These are phyloP conservation scores for Castanea mollissima DNA, from an alignment of 306 rosid genomes.

Conservation along the genomic window DNA sequence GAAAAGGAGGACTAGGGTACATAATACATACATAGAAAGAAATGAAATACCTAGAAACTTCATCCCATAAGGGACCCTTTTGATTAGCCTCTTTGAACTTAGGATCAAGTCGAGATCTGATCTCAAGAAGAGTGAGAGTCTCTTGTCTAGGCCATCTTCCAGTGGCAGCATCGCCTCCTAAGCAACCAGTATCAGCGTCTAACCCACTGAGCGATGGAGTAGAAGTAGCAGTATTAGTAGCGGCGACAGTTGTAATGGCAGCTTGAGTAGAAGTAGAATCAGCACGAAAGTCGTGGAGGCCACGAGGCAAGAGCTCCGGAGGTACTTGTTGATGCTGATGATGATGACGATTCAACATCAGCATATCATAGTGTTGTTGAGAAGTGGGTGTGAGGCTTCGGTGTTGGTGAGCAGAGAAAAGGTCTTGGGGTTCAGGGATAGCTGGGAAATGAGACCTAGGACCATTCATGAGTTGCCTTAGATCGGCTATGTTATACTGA, in stretches of 20 bases:
- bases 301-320: slow-evolving; percentile 42
- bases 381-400: slow-evolving; percentile 30
- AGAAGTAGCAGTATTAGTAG: slow-evolving; percentile 33
- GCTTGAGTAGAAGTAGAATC: slow-evolving; percentile 34
- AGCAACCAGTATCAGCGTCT: slow-evolving; percentile 51
- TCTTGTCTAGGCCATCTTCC: slow-evolving; percentile 97
- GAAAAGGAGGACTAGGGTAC: background rate
- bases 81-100: slow-evolving; percentile 96
- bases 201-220: slow-evolving; percentile 58
- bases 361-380: slow-evolving; percentile 54
- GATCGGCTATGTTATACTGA: slow-evolving; percentile 53
- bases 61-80: slow-evolving; percentile 98
- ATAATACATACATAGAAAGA: background rate
- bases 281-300: slow-evolving; percentile 54
- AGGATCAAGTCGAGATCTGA: slow-evolving; percentile 94
- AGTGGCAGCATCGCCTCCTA: slow-evolving; percentile 54
- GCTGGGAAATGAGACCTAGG: slow-evolving; percentile 42
- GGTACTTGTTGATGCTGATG: slow-evolving; percentile 27
- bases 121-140: slow-evolving; percentile 92
- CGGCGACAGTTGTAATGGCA: slow-evolving; percentile 1
- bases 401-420: slow-evolving; percentile 51
- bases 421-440: slow-evolving; percentile 41
- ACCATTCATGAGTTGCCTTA: slow-evolving; percentile 56
- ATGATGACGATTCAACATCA: slow-evolving; percentile 54
- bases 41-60: slow-evolving; percentile 78